Evolutionary conservation across 805 yeast genomes (phyloP), one percentile per base, ranked within the genome.

Genomic region (Allodekkera sacchari): DNA sequence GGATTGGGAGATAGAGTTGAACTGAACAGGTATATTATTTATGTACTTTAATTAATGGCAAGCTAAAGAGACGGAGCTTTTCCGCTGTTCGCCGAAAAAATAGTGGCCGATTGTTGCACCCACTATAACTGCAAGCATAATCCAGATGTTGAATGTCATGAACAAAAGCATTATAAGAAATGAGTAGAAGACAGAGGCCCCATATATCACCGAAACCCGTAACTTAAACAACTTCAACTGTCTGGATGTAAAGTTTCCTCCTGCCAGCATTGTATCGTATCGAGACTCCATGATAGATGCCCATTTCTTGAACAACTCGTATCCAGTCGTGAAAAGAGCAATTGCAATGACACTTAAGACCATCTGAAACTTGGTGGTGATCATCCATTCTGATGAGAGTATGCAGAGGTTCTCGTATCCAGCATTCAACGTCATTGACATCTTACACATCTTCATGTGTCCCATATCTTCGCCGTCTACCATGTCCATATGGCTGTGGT

Each of bases 111-210:
- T 1, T 5, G 51, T 60, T 1, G 69, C 63, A 7, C 72, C 72
- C 2, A 52, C 31, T 18, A 54, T 60, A 23, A 63, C 67, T 3
- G 68, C 57, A 18, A 56, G 26, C 71, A 66, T 66, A 25, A 64
- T 49, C 68, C 68, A 66, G 30, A 61, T 53, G 38, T 66, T 66
- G 44, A 61, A 66, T 7, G 65, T 60, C 72, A 66, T 66, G 36
- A 66, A 66, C 9, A 66, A 59, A 41, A 66, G 51, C 72, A 66
- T 66, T 41, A 66, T 55, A 45, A 61, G 48, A 35, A 66, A 63
- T 3, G 68, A 61, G 41, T 59, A 63, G 12, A 63, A 61, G n/a
- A 64, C 66, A 34, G 57, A 52, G 12, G 59, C 15, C 1, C 66
- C 69, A 37, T 66, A 65, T 10, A 59, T 31, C 3, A 47, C n/a